phyloP scores from a whole-genome alignment of 2,329 filamentous ascomycete species.

The Penicillium sp. region DNA sequence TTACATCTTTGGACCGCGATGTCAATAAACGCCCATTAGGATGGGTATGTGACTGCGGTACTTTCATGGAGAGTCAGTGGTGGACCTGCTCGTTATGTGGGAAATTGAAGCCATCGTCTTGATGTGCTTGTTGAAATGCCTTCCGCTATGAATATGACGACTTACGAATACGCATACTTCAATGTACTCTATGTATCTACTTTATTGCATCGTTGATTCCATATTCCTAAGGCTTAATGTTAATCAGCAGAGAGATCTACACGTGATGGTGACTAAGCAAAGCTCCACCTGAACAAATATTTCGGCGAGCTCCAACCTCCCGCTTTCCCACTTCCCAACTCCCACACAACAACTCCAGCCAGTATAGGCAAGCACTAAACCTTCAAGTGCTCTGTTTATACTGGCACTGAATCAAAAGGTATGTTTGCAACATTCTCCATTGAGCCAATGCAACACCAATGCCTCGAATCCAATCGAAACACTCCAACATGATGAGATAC shows the following conservation, averaged over 20 bases:
- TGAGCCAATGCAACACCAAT: constrained; percentile 4
- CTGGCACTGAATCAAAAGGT: no score
- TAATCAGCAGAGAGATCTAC: no score
- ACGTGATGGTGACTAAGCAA: no score
- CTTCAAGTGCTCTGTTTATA: no score
- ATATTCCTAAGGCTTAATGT: no score
- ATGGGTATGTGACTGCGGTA: constrained; percentile 57
- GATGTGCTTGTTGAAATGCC: not conserved
- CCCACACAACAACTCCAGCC: not conserved
- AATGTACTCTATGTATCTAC: no score
- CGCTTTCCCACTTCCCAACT: no score
- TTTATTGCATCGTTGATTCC: no score
- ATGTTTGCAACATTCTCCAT: not conserved
- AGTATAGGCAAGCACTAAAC: no score
- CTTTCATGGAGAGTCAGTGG: constrained; percentile 60
- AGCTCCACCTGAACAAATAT: no score
- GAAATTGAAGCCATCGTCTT: constrained; percentile 52
- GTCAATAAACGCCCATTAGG: constrained; percentile 47
- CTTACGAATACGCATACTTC: constrained; percentile 3
- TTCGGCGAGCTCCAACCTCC: no score
- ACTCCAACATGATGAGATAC: constrained; percentile 40
- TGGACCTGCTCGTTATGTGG: constrained; percentile 60
- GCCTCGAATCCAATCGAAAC: constrained; percentile 12
- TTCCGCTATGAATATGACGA: constrained; percentile 1
- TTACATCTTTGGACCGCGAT: constrained; percentile 38